Percentiles rank a stretch among this genome's conserved stretches.
These are phyloP conservation scores for Sphaerosporella brunnea DNA, from an alignment of 495 filamentous ascomycete genomes.

Conservation along the genomic window DNA sequence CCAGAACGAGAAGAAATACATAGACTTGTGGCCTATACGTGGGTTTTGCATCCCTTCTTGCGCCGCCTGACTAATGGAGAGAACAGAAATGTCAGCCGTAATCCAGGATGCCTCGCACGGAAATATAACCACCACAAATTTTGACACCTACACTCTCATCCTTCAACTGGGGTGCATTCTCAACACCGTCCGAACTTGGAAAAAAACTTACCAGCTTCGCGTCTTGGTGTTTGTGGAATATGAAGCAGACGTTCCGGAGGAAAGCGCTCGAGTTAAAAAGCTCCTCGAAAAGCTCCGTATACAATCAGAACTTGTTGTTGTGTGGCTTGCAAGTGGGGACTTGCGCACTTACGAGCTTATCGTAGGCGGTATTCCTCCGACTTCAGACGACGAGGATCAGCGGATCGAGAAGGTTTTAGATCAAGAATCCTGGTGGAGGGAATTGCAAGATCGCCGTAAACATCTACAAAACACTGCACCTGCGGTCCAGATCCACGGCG, in stretches of 20 bases:
- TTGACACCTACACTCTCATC: constrained; percentile 81
- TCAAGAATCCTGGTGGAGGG: constrained; percentile 69
- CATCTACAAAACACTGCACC: not conserved
- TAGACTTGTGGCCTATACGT: constrained; percentile 45
- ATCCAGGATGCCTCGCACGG: constrained; percentile 41
- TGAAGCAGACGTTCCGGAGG: constrained; percentile 67
- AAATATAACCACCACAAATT: constrained; percentile 71
- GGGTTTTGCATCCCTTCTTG: not conserved
- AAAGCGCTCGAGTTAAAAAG: constrained; percentile 51
- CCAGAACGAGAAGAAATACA: constrained; percentile 47
- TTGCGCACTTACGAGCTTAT: constrained; percentile 60
- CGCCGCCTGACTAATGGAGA: no score
- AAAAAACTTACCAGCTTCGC: constrained; percentile 52
- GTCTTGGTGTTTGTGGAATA: constrained; percentile 81
- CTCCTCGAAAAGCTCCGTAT: constrained; percentile 68
- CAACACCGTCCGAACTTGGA: constrained; percentile 68
- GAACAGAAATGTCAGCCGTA: constrained; percentile 49
- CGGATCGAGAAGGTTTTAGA: constrained; percentile 30
- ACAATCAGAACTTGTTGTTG: constrained; percentile 58
- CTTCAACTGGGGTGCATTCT: constrained; percentile 73
- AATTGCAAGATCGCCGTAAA: constrained; percentile 33
- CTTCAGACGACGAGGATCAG: constrained; percentile 39
- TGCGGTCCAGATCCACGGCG: not conserved
- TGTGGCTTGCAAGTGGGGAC: constrained; percentile 61
- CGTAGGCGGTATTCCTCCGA: constrained; percentile 42